Base-by-base conservation (phyloP, 805 yeast species). In the Saccharomycopsis babjevae region DNA sequence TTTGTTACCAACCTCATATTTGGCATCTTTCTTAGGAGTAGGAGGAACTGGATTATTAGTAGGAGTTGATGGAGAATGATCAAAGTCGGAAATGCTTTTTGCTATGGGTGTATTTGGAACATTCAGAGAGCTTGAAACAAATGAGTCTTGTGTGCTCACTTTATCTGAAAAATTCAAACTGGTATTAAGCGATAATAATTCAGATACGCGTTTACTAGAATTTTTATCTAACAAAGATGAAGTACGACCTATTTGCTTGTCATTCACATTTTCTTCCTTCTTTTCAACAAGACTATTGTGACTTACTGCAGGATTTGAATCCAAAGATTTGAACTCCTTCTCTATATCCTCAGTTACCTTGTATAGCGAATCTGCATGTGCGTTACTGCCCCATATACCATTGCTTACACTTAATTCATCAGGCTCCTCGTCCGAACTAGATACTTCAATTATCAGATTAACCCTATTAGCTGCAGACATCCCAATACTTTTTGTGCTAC, bases 341-440 rank as follows among this genome's bases (percentile, higher is more conserved):
- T 46, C 52, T 1, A 46, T 46, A 16, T 22, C 39, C 20, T 57
- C 38, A 8, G 54, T 8, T 20, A 54, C 56, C 11, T 54, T 54
- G 8, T 18, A 46, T 28, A 46, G 28, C n/a, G 52, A 46, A 11
- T 46, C 52, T 8, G 52, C 52, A 18, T 46, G 52, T n/a, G 52
- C n/a, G 10, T 46, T 25, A 20, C 32, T 22, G 10, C 52, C 52
- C 60, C 60, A 58, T 22, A 58, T 25, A 20, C 60, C 60, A 18
- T 39, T 52, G 20, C 60, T 54, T 10, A 56, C 54, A 50, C 36
- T 58, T 8, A 58, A 52, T n/a, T 54, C 57, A 32, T 57, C 61
- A 8, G 36, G 39, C 25, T 60, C 62, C 18, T 59, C 61, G 5
- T 61, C 64, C 13, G 59, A 36, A 46, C 52, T 46, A 1, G 52